Conservation (phyloP, 495 filamentous ascomycete genomes). For the Staphylotrichum tortipilum region DNA sequence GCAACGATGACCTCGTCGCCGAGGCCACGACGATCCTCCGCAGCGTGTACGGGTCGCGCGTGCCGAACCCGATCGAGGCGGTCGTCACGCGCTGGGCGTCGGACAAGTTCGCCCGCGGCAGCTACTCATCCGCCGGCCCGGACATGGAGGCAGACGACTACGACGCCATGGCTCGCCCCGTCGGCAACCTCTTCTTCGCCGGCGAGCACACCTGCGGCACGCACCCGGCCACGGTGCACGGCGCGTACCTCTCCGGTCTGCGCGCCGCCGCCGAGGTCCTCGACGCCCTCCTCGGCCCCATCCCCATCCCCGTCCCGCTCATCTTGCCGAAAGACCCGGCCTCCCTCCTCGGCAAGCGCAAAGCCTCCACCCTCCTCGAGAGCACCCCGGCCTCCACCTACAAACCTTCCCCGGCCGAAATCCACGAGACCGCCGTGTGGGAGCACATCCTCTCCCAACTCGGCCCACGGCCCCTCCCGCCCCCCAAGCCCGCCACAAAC, state of each 20-base stretch:
- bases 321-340: slow-evolving; percentile 54
- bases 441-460: slow-evolving; percentile 58
- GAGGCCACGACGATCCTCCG: slow-evolving; percentile 73
- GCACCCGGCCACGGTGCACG: slow-evolving; percentile 94
- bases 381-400: slow-evolving; percentile 3
- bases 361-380: slow-evolving; percentile 28
- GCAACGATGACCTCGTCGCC: slow-evolving; percentile 61
- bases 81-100: slow-evolving; percentile 91
- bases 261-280: slow-evolving; percentile 81
- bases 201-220: slow-evolving; percentile 93
- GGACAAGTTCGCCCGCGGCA: slow-evolving; percentile 82
- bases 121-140: slow-evolving; percentile 86
- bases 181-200: slow-evolving; percentile 90
- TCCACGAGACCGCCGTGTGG: slow-evolving; percentile 67
- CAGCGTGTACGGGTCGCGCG: slow-evolving; percentile 45
- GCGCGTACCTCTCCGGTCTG: slow-evolving; percentile 88
- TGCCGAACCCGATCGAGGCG: slow-evolving; percentile 70
- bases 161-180: slow-evolving; percentile 75
- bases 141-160: slow-evolving; percentile 79
- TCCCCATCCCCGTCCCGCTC: slow-evolving; percentile 64
- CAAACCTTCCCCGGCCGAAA: slow-evolving; percentile 44
- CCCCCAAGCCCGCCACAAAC: slow-evolving; percentile 60
- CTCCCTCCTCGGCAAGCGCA: slow-evolving; percentile 42
- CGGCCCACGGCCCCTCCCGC: slow-evolving; percentile 63
- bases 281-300: slow-evolving; percentile 69